These are phyloP conservation scores for Coniosporium apollinis DNA, from an alignment of 495 filamentous ascomycete genomes.

Conservation along the genomic window DNA sequence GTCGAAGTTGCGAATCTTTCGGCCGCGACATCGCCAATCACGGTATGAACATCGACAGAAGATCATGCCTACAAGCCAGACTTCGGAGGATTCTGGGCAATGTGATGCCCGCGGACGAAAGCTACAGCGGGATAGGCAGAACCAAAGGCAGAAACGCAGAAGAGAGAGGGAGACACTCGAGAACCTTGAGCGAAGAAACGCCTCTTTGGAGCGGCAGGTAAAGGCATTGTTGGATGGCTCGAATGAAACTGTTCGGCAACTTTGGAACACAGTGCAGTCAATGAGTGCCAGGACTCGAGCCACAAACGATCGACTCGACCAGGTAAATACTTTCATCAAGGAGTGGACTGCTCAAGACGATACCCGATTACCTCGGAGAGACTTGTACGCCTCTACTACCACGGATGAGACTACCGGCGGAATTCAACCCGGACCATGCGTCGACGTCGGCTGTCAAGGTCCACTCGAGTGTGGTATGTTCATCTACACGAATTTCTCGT, in stretches of 20 bases:
- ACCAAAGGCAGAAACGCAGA: neutral
- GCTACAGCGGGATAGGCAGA: neutral
- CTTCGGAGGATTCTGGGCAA: neutral
- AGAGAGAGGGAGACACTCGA: neutral
- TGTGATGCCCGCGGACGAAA: neutral
- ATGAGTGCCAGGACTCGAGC: neutral
- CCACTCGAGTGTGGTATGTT: neutral
- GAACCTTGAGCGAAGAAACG: neutral
- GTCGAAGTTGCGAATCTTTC: neutral
- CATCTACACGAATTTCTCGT: neutral
- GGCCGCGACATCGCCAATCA: neutral
- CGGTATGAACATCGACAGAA: neutral
- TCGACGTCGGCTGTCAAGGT: neutral
- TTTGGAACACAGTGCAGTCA: neutral
- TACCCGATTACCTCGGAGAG: neutral
- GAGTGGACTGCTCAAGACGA: neutral
- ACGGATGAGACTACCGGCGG: neutral
- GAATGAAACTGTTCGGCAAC: neutral
- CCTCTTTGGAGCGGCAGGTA: neutral
- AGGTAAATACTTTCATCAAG: neutral
- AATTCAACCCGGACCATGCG: neutral
- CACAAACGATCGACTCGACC: neutral
- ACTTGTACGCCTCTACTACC: neutral
- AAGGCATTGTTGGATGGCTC: neutral
- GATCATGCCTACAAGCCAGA: neutral